Conservation (phyloP, 2,329 filamentous ascomycete genomes). For the Phialocephala subalpina region DNA sequence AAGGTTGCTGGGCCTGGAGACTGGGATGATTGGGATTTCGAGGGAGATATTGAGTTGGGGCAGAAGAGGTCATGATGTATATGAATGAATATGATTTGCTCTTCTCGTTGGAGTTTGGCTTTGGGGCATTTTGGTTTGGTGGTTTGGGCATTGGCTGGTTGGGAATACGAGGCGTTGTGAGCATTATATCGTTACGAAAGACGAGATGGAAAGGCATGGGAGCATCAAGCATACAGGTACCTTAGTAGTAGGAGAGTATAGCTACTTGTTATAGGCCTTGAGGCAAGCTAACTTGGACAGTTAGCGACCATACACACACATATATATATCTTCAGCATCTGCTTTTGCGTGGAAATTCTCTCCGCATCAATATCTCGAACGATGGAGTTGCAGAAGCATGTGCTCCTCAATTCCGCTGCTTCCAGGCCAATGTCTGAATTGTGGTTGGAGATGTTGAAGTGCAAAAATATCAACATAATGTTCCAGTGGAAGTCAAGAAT, state of each 20-base stretch:
- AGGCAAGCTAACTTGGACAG: neutral
- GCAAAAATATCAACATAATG: too few relatives aligned
- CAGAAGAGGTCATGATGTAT: slow-evolving; percentile 66
- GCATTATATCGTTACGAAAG: neutral
- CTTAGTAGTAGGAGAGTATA: neutral
- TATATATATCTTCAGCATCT: neutral
- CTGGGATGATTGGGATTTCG: slow-evolving; percentile 66
- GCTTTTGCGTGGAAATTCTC: too few relatives aligned
- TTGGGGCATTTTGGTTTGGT: neutral
- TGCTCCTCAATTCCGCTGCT: too few relatives aligned
- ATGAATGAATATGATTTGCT: neutral
- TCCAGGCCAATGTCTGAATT: too few relatives aligned
- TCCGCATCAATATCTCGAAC: too few relatives aligned
- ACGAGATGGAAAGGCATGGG: neutral
- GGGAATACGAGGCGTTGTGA: neutral
- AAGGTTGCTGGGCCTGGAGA: slow-evolving; percentile 59
- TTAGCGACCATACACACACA: neutral
- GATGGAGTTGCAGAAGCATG: too few relatives aligned
- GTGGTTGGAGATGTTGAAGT: too few relatives aligned
- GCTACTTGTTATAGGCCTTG: neutral
- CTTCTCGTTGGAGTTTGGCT: neutral
- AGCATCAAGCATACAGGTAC: neutral
- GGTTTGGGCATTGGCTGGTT: neutral
- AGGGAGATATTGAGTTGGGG: slow-evolving; percentile 73
- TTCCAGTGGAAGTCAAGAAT: too few relatives aligned